Conservation (phyloP, 2,329 filamentous ascomycete genomes). For the Stagonosporopsis tanaceti region DNA sequence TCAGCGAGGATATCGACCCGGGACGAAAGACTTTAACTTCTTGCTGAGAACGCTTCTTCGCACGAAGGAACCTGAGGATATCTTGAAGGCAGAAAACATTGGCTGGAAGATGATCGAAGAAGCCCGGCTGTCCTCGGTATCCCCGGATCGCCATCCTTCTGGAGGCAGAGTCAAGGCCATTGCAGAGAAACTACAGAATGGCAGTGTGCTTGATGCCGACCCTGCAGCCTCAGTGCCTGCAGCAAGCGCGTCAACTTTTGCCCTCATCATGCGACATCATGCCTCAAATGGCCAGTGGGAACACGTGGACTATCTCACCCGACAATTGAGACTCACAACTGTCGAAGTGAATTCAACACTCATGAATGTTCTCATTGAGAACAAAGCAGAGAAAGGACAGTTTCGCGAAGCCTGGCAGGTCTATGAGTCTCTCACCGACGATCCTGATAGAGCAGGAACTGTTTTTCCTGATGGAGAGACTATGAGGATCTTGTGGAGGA, state of each 20-base stretch:
- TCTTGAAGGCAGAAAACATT: slow-evolving; percentile 46
- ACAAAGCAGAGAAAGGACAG: slow-evolving; percentile 38
- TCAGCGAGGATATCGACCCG: slow-evolving; percentile 70
- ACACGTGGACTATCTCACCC: slow-evolving; percentile 44
- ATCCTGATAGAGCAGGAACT: slow-evolving; percentile 19
- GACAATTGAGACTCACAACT: slow-evolving; percentile 31
- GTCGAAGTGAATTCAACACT: slow-evolving; percentile 35
- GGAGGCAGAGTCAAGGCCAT: slow-evolving; percentile 8
- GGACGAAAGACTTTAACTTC: slow-evolving; percentile 81
- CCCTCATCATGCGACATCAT: slow-evolving; percentile 44
- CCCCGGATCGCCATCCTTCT: not conserved
- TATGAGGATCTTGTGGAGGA: slow-evolving; percentile 44
- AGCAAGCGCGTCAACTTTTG: slow-evolving; percentile 43
- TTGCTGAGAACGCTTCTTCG: slow-evolving; percentile 81
- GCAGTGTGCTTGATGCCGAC: slow-evolving; percentile 6
- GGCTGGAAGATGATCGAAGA: slow-evolving; percentile 48
- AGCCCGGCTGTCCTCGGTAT: slow-evolving; percentile 17
- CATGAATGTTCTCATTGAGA: slow-evolving; percentile 47
- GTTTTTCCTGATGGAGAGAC: slow-evolving; percentile 43
- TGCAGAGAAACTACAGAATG: not conserved
- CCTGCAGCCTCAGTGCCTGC: slow-evolving; percentile 27
- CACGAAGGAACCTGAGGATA: slow-evolving; percentile 26
- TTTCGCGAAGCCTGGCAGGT: slow-evolving; percentile 40
- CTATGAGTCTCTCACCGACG: slow-evolving; percentile 40
- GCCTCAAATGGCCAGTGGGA: slow-evolving; percentile 40